Conservation (phyloP, 768 basidiomycete species). For the Kwoniella shandongensis region DNA sequence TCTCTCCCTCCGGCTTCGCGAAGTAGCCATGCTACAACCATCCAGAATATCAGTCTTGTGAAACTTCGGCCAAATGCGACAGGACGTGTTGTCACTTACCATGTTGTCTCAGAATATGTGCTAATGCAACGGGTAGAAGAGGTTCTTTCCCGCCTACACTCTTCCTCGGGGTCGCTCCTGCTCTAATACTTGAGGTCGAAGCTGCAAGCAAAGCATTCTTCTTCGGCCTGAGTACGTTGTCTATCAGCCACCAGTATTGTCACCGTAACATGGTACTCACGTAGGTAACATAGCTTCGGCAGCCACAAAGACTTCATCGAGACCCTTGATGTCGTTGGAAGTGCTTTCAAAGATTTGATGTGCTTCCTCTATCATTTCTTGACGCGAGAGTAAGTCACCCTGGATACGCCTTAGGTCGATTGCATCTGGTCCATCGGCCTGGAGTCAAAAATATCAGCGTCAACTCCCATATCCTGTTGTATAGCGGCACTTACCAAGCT, state of each 20-base stretch:
- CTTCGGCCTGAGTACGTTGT: constrained; percentile 24
- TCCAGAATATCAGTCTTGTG: neutral
- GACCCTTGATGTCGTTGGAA: constrained; percentile 54
- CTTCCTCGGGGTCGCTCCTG: constrained; percentile 12
- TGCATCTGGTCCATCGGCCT: constrained; percentile 35
- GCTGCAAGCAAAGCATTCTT: constrained; percentile 13
- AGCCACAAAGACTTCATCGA: constrained; percentile 55
- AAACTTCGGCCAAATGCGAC: neutral
- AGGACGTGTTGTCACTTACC: constrained; percentile 21
- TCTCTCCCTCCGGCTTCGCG: constrained; percentile 24
- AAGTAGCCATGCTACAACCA: constrained; percentile 27
- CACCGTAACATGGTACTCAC: no score
- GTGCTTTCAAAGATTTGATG: constrained; percentile 58
- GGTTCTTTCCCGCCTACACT: constrained; percentile 24
- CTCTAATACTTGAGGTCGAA: constrained; percentile 12
- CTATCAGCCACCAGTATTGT: no score
- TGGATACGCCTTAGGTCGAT: constrained; percentile 36
- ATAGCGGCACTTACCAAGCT: constrained; percentile 11
- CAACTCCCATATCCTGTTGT: neutral
- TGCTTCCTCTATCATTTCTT: constrained; percentile 59
- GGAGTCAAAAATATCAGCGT: constrained; percentile 6
- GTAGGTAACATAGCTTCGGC: constrained; percentile 39
- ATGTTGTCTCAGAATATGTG: constrained; percentile 44
- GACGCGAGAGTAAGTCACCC: constrained; percentile 33
- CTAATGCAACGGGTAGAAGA: constrained; percentile 31